These are phyloP conservation scores for Elsinoe batatas DNA, from an alignment of 2,329 filamentous ascomycete species.

Conservation along the genomic window DNA sequence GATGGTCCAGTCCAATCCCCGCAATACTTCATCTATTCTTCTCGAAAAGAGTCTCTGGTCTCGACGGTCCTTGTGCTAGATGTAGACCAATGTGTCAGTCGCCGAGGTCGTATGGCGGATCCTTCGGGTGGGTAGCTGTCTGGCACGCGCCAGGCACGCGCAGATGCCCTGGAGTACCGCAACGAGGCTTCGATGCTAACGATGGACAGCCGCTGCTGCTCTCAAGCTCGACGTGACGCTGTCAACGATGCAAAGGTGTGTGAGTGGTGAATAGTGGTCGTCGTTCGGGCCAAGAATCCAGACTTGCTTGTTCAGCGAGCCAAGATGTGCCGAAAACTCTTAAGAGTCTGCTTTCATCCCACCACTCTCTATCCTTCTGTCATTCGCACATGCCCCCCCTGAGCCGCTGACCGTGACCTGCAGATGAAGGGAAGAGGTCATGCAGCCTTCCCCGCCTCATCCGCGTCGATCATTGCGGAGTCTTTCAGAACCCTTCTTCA, in stretches of 20 bases:
- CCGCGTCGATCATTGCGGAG: background rate
- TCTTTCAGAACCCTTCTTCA: background rate
- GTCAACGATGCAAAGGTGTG: background rate
- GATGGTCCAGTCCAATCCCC: background rate
- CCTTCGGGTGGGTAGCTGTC: background rate
- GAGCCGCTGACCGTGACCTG: background rate
- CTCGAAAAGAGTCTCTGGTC: background rate
- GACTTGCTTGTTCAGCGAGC: conserved; percentile 4
- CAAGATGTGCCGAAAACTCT: background rate
- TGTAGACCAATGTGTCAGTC: background rate
- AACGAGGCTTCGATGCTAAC: too few relatives aligned
- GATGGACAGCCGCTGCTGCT: background rate
- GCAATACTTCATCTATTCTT: background rate
- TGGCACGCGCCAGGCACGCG: background rate
- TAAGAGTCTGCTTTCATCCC: background rate
- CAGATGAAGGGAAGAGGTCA: background rate
- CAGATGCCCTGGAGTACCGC: background rate
- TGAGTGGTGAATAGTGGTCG: background rate
- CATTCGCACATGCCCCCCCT: background rate
- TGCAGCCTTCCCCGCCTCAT: background rate
- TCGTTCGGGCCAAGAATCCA: conserved; percentile 1
- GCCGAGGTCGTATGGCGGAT: background rate
- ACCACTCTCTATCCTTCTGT: background rate
- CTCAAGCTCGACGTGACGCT: too few relatives aligned
- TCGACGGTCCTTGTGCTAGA: background rate